Base-by-base conservation (phyloP, 768 basidiomycete species). In the Phlegmacium glaucopus region DNA sequence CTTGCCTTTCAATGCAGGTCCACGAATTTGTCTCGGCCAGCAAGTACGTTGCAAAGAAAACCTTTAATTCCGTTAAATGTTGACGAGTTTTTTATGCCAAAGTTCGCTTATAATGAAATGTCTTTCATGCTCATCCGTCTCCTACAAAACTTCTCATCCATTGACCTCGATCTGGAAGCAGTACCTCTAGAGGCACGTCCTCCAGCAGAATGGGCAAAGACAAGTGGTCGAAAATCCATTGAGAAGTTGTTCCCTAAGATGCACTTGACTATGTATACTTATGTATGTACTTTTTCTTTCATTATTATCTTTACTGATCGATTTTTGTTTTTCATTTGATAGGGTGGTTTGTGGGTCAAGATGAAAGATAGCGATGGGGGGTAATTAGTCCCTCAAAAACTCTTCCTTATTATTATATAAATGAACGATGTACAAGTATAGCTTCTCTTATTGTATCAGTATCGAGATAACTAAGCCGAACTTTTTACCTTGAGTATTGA, bases 61-160 rank as follows among this genome's bases (percentile, higher is more conserved):
- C n/a, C n/a, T n/a, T n/a, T n/a, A n/a, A n/a, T n/a, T n/a, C n/a
- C n/a, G n/a, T n/a, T n/a, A n/a, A n/a, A n/a, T 26, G 32, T 17
- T 27, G 2, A 35, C 8, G 16, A 3, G 9, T 17, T 11, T 38
- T 35, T 49, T 29, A 41, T 16, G 27, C 12, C 22, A 40, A n/a
- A 80, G 77, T 79, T 79, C 47, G 79, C 78, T 1, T 79, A 79
- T 53, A 77, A 79, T 50, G 79, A 79, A 51, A 78, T 80, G 63
- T 83, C 83, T 1, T 84, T 83, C 65, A 71, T 84, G 60, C 60
- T 85, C 42, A 72, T 86, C 45, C 74, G 80, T 3, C 69, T 86
- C 22, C 62, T 85, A n/a, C 84, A 86, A 57, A 68, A 65, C 34
- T 85, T 85, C 61, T 66, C 68, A 0, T 68, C 69, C 0, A 64